phyloP scores from a whole-genome alignment of 192 early-diverging fungal species.

The Spizellomyces sp. region DNA sequence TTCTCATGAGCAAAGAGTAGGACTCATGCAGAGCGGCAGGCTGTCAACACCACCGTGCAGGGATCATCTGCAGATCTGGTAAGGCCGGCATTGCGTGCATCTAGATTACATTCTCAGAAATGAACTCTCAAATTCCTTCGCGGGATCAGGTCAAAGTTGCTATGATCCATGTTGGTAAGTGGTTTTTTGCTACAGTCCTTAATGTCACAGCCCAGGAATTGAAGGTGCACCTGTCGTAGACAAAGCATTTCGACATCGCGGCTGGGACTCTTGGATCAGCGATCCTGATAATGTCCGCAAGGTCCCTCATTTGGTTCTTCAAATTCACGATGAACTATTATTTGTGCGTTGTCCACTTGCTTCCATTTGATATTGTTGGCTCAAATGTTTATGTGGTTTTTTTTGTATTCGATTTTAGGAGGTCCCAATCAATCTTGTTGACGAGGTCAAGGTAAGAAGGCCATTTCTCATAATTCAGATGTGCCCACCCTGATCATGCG shows the following conservation, averaged over 20 bases:
- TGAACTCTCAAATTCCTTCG: neutral
- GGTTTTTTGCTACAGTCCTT: neutral
- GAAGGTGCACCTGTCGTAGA: neutral
- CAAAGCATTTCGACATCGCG: constrained; percentile 12
- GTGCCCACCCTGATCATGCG: neutral
- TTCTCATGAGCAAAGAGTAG: constrained; percentile 6
- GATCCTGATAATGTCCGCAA: neutral
- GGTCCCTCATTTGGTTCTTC: constrained; percentile 33
- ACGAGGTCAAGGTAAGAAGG: neutral
- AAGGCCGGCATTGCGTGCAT: neutral
- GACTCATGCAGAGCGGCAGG: constrained; percentile 41
- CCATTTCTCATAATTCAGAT: no score
- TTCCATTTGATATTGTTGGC: neutral
- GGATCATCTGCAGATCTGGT: constrained; percentile 43
- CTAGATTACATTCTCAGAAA: constrained; percentile 8
- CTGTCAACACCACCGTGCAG: constrained; percentile 43
- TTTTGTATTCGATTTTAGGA: neutral
- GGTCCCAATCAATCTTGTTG: constrained; percentile 7
- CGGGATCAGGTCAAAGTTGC: constrained; percentile 11
- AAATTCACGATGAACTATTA: constrained; percentile 42
- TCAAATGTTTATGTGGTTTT: neutral
- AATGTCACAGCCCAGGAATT: no score
- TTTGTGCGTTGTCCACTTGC: constrained; percentile 29
- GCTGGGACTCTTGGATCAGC: constrained; percentile 21
- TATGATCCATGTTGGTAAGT: constrained; percentile 12